A percentile compares a stretch with the other conserved stretches of the same genome.
Evolutionary conservation across 2,329 filamentous ascomycete species (phyloP).

Genomic region (Blastomyces gilchristii): DNA sequence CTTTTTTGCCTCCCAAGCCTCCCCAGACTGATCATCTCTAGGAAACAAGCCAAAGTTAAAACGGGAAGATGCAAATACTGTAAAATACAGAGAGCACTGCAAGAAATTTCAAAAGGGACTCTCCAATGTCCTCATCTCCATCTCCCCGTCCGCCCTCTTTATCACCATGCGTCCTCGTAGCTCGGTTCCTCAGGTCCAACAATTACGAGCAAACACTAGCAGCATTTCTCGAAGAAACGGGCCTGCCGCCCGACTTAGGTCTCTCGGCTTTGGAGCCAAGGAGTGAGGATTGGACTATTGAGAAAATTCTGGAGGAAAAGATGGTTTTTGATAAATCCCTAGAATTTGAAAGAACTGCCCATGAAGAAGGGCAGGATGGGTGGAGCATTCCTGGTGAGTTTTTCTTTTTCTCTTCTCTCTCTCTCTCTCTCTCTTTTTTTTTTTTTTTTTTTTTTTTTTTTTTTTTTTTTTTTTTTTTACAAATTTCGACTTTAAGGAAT

Average conservation of each 20-base stretch:
- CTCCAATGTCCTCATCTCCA: not conserved
- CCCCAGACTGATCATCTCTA: not conserved
- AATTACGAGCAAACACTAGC: slow-evolving; percentile 43
- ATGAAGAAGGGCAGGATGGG: slow-evolving; percentile 27
- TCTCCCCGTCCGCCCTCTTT: not conserved
- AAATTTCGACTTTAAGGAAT: not conserved
- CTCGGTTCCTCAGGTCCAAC: slow-evolving; percentile 35
- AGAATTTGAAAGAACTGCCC: slow-evolving; percentile 46
- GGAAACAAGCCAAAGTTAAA: not conserved
- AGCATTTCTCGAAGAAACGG: slow-evolving; percentile 49
- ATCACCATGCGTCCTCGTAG: slow-evolving; percentile 30
- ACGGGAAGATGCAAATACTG: not conserved
- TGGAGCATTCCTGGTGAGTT: slow-evolving; percentile 42
- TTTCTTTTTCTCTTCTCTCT: not conserved
- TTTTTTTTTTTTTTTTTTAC: not conserved
- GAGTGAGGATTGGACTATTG: slow-evolving; percentile 44
- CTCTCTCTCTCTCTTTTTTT: not conserved
- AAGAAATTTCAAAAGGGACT: not conserved
- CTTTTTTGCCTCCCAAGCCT: not conserved
- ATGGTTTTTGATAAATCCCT: slow-evolving; percentile 46
- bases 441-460: not conserved
- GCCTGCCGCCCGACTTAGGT: slow-evolving; percentile 43
- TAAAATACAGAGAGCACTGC: not conserved
- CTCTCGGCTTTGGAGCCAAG: slow-evolving; percentile 5
- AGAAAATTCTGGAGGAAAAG: slow-evolving; percentile 51